Evolutionary conservation across 768 basidiomycete species (phyloP).

Genomic region (Daedalea quercina): DNA sequence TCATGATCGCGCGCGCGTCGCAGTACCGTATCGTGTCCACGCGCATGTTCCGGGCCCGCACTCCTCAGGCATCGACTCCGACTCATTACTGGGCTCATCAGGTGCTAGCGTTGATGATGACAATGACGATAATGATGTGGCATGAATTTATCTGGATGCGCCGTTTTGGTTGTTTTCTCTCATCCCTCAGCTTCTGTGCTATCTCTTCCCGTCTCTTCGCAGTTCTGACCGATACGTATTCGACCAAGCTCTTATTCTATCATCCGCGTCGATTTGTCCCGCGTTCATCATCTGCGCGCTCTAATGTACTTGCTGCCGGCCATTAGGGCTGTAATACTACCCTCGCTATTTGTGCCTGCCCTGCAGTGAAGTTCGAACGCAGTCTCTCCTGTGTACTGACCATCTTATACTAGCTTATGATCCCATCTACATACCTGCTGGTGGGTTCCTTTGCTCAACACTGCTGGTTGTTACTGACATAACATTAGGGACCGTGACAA

Average conservation of each 20-base stretch:
- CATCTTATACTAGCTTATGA: not conserved
- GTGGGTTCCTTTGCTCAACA: too few relatives aligned
- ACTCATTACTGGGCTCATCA: not conserved
- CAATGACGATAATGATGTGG: not conserved
- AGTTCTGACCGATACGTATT: not conserved
- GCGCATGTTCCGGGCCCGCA: too few relatives aligned
- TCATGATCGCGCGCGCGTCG: constrained; percentile 8
- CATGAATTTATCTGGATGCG: not conserved
- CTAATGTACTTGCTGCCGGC: not conserved
- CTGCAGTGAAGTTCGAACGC: too few relatives aligned
- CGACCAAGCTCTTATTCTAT: not conserved
- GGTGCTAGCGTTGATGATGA: not conserved
- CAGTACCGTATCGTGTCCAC: too few relatives aligned
- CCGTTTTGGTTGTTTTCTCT: not conserved
- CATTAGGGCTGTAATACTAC: not conserved
- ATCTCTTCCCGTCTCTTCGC: not conserved
- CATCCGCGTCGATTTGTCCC: not conserved
- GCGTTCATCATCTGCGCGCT: not conserved
- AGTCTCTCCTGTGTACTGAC: too few relatives aligned
- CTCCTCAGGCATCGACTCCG: not conserved
- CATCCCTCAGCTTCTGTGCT: not conserved
- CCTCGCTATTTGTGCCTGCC: not conserved
- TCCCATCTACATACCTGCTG: too few relatives aligned
- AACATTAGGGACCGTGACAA: too few relatives aligned
- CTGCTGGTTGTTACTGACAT: too few relatives aligned